A percentile compares a stretch with the other conserved stretches of the same genome.
Evolutionary conservation across 306 rosid genomes (phyloP).

Genomic region (Oemleria cerasiformis): DNA sequence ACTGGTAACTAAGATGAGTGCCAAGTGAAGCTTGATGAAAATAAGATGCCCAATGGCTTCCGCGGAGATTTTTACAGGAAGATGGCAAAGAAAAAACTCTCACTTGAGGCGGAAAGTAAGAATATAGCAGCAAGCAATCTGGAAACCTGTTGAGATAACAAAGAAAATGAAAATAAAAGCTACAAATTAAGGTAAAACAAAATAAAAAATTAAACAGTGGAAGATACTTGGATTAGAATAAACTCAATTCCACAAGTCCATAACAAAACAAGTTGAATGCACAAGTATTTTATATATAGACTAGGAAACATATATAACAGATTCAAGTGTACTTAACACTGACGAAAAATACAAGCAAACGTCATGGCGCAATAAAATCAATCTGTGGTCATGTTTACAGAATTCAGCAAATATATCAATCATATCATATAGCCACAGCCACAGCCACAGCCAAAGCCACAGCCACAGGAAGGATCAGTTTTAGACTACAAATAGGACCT

Average conservation of each 20-base stretch:
- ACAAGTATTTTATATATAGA: neutral
- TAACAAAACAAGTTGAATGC: neutral
- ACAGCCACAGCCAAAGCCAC: too few relatives aligned
- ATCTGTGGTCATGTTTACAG: too few relatives aligned
- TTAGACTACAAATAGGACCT: neutral
- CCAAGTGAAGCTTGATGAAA: constrained; percentile 97
- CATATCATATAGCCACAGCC: too few relatives aligned
- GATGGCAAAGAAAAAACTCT: constrained; percentile 56
- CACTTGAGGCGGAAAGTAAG: constrained; percentile 53
- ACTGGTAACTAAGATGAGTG: constrained; percentile 63
- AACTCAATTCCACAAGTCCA: constrained; percentile 3
- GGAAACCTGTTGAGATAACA: constrained; percentile 61
- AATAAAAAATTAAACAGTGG: neutral
- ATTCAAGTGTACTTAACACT: too few relatives aligned
- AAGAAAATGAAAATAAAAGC: neutral
- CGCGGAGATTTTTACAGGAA: constrained; percentile 48
- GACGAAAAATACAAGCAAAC: neutral
- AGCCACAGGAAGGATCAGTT: neutral
- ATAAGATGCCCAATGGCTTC: constrained; percentile 78
- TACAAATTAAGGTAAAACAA: neutral
- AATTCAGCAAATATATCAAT: neutral
- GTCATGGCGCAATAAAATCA: neutral
- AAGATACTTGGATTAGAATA: neutral
- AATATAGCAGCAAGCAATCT: constrained; percentile 65
- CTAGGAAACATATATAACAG: too few relatives aligned